Base-by-base conservation (phyloP, 2,329 filamentous ascomycete genomes). In the Aquanectria penicillioides region DNA sequence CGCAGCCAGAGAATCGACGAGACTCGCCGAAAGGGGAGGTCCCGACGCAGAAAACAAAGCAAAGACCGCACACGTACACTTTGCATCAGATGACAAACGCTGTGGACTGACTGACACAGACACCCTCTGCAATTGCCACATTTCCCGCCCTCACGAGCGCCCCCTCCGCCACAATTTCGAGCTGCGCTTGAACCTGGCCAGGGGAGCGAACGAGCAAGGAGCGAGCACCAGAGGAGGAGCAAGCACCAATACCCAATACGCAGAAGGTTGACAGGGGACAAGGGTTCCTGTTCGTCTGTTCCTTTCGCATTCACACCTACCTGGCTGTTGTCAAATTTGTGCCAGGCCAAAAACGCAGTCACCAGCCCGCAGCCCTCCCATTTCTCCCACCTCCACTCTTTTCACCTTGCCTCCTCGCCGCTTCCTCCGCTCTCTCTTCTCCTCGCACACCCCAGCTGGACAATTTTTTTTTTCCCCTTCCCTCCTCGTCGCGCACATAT, bases 131-230 rank as follows among this genome's bases (percentile, higher is more conserved):
- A 60, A 64, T 66, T 41, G 63, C 65, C 61, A 62, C 59, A 41
- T 57, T 59, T 59, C 50, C 31, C 48, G 54, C 33, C 22, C 20
- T 50, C 44, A 34, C 11, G 43, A 49, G 31, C 43, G 47, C 52
- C 57, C 53, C 61, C 66, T 68, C 69, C 70, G 69, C 68, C 71
- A 71, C 65, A 67, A 64, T 63, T 64, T 63, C 37, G 52, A 52
- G 64, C 47, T 58, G 51, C 55, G 51, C 52, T n/a, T 68, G 59
- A 61, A 64, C 60, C 63, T 31, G 58, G 61, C 62, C 63, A 65
- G 68, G 62, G 62, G 63, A 54, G 50, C 33, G 46, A 57, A 43
- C 37, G 34, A 50, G 47, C 33, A 29, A 47, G 59, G 48, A 65
- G 62, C 66, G 57, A 67, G 61, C 64, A 62, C 56, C 64, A 57